phyloP scores from a whole-genome alignment of 2,329 filamentous ascomycete genomes.

The Colletotrichum horii region DNA sequence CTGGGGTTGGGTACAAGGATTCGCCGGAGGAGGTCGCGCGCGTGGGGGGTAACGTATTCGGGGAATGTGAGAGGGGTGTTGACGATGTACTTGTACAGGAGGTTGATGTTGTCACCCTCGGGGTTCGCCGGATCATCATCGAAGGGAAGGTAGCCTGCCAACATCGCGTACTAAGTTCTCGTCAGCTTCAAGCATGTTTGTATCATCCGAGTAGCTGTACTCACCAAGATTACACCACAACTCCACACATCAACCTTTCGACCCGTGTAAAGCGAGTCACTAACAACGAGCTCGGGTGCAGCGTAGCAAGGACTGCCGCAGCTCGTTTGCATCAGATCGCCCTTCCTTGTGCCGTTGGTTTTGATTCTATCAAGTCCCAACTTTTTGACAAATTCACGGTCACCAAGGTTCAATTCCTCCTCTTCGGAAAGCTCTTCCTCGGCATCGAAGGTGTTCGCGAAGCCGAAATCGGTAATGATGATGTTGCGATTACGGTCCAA shows the following conservation, averaged over 20 bases:
- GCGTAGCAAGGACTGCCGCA: constrained; percentile 98
- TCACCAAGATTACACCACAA: constrained; percentile 95
- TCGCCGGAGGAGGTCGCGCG: constrained; percentile 86
- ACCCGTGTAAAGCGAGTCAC: constrained; percentile 95
- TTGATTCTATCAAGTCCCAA: constrained; percentile 83
- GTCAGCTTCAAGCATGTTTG: neutral
- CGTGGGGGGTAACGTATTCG: constrained; percentile 97
- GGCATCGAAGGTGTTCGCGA: constrained; percentile 96
- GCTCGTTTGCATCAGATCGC: constrained; percentile 98
- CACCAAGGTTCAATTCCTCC: constrained; percentile 84
- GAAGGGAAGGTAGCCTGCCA: constrained; percentile 96
- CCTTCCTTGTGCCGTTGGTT: constrained; percentile 77
- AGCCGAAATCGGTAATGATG: constrained; percentile 99
- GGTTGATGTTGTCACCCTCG: constrained; percentile 98
- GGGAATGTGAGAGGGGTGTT: constrained; percentile 96
- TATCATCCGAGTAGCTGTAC: constrained; percentile 37
- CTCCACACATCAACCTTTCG: constrained; percentile 99
- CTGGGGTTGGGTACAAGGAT: constrained; percentile 95
- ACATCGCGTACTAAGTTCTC: constrained; percentile 84
- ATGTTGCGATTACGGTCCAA: constrained; percentile 97
- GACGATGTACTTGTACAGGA: constrained; percentile 99
- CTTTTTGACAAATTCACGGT: constrained; percentile 87
- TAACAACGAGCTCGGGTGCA: constrained; percentile 94
- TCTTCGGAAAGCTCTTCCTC: constrained; percentile 87
- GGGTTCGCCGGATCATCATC: constrained; percentile 98